Evolutionary conservation across 108 stramenopile species (phyloP).

Genomic region (Seminavis robusta): DNA sequence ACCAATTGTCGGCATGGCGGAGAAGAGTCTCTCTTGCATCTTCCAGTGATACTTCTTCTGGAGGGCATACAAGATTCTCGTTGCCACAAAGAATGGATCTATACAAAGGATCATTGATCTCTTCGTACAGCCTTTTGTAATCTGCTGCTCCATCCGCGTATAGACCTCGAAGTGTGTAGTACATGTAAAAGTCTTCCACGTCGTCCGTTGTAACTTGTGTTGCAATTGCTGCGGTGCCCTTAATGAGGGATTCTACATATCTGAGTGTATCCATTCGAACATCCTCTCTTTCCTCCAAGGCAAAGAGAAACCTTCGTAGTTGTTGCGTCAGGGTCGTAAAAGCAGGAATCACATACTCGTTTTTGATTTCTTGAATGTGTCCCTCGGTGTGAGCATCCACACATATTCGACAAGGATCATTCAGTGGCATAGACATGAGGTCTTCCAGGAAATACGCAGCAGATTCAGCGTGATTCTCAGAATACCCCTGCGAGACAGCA

Average conservation of each 20-base stretch:
- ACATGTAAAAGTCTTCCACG: conserved; percentile 26
- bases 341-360: background rate
- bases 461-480: conserved; percentile 9
- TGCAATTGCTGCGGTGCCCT: background rate
- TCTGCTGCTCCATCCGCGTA: conserved; percentile 13
- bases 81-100: too few species aligned
- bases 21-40: conserved; percentile 8
- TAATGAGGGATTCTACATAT: background rate
- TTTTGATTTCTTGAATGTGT: conserved; percentile 10
- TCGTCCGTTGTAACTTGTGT: conserved; percentile 4
- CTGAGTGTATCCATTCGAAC: background rate
- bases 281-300: too few species aligned
- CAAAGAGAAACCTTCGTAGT: background rate
- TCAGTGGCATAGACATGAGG: conserved; percentile 38
- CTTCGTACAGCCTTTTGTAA: conserved; percentile 10
- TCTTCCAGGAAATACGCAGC: conserved; percentile 28
- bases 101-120: background rate
- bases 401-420: conserved; percentile 36
- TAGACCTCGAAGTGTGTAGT: conserved; percentile 20
- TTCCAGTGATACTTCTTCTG: background rate
- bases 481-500: background rate
- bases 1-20: conserved; percentile 35
- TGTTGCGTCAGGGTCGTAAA: conserved; percentile 13
- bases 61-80: background rate
- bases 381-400: conserved; percentile 27